Evolutionary conservation across 345 rosid genomes (phyloP), one percentile per base, ranked within the genome.

Genomic region (Citrus maxima): DNA sequence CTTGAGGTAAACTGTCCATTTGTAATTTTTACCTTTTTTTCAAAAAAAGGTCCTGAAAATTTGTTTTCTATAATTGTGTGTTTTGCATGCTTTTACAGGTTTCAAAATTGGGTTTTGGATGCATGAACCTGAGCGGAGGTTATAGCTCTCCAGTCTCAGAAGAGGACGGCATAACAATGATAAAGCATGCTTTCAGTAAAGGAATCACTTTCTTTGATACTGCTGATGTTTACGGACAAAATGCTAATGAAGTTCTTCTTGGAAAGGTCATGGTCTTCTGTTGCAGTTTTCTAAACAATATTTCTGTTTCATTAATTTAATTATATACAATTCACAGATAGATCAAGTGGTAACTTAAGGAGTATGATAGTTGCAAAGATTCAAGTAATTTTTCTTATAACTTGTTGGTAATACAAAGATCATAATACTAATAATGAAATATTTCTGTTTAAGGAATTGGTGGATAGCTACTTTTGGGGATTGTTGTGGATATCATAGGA

Each of bases 201-300:
- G 89, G 89, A 21, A 46, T 88, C 75, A 84, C 87, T 9, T 84
- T 84, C 79, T 82, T 87, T 25, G 87, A 84, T 42, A 80, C 89
- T 25, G 42, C 84, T 24, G 86, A 87, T 79, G 34, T 67, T 10
- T 82, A 84, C 78, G 87, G 86, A 72, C 63, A 64, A 30, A 25
- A 64, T 49, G 60, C 86, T 34, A 84, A 86, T 70, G 86, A 86
- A 67, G 51, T 46, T 54, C 58, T 54, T 54, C 19, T 54, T 54
- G 58, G 58, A 19, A 54, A 14, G 21, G 21, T 54, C 4, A 13
- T 54, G 58, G 51, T 46, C 51, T 46, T 12, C 18, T 12, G 51
- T 13, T 46, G 18, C 18, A 46, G 13, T 46, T 46, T 46, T 46
- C 18, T 46, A 2, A 13, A 46, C 18, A 18, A 16, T 14, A 14